Base-by-base conservation (phyloP, 805 yeast genomes). In the Candida anglica region DNA sequence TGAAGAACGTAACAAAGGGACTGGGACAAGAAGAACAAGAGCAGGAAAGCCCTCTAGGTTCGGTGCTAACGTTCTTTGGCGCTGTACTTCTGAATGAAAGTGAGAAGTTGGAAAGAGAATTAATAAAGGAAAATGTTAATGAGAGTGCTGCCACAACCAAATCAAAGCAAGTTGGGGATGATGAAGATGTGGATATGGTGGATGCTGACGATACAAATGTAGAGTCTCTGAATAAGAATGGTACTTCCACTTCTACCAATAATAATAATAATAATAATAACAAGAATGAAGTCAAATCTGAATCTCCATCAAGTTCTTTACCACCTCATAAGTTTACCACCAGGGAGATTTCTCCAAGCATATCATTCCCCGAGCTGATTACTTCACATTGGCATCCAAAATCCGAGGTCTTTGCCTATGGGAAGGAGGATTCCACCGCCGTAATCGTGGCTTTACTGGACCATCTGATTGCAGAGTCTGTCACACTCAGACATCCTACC, bases 361-460 rank as follows among this genome's bases (percentile, higher is more conserved):
- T 60, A 22, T 41, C 53, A 3, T 69, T 71, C 32, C 66, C 69
- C 4, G 55, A 74, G 28, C 63, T 78, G 36, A 52, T 74, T 18
- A 52, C 69, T 2, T 60, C 73, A 9, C 63, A 63, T 25, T 82
- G 86, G 84, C 77, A 75, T 43, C 86, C 87, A 1, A 38, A 43
- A 1, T 45, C 66, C 4, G 47, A 65, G 2, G 65, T 73, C 0
- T 50, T 80, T 20, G 80, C 86, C 0, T 70, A 73, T 58, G 85
- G 87, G 1, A 66, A 65, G 33, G 61, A 60, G 5, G 67, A 70
- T 38, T 66, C 77, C 0, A 50, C 62, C 9, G 79, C 77, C 0
- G 66, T 63, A 14, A 67, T 78, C 9, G 50, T 58, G 26, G 70
- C 67, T 0, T 44, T 71, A 16, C 41, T 33, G 7, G 53, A 53